phyloP scores from a whole-genome alignment of 495 filamentous ascomycete species.

The Echria macrotheca region DNA sequence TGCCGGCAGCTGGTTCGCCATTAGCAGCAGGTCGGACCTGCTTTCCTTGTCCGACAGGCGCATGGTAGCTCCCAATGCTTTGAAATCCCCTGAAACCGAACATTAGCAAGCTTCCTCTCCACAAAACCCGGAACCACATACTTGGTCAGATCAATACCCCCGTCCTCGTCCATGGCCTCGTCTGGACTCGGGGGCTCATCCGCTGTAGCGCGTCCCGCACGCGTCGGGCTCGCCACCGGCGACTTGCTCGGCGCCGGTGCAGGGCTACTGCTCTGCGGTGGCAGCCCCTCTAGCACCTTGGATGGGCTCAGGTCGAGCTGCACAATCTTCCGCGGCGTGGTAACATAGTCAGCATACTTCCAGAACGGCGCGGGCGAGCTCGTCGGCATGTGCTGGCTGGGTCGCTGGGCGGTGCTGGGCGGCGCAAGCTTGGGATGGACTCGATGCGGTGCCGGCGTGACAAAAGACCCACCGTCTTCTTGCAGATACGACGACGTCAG shows the following conservation, averaged over 20 bases:
- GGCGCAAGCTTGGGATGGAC: conserved; percentile 80
- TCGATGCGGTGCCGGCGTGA: conserved; percentile 79
- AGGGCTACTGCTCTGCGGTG: conserved; percentile 62
- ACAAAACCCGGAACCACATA: conserved; percentile 6
- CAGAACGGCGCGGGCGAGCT: conserved; percentile 96
- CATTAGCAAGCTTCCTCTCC: conserved; percentile 13
- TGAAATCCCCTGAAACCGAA: conserved; percentile 32
- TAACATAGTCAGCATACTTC: conserved; percentile 74
- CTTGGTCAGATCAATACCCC: conserved; percentile 36
- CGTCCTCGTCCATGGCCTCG: conserved; percentile 26
- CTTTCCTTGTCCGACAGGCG: conserved; percentile 28
- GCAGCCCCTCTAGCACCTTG: conserved; percentile 40
- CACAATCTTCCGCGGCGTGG: conserved; percentile 66
- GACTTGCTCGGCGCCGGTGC: conserved; percentile 42
- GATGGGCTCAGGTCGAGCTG: conserved; percentile 52
- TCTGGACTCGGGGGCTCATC: conserved; percentile 19
- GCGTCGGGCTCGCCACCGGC: conserved; percentile 27
- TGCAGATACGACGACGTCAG: conserved; percentile 58
- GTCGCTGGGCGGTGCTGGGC: conserved; percentile 81
- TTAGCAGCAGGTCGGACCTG: conserved; percentile 23
- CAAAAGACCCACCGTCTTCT: conserved; percentile 53
- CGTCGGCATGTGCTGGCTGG: conserved; percentile 91
- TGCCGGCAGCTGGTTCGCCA: not conserved
- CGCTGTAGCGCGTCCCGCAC: conserved; percentile 14
- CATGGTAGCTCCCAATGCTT: conserved; percentile 37